Conservation (phyloP, 83 land plant species). For the Picea abies region DNA sequence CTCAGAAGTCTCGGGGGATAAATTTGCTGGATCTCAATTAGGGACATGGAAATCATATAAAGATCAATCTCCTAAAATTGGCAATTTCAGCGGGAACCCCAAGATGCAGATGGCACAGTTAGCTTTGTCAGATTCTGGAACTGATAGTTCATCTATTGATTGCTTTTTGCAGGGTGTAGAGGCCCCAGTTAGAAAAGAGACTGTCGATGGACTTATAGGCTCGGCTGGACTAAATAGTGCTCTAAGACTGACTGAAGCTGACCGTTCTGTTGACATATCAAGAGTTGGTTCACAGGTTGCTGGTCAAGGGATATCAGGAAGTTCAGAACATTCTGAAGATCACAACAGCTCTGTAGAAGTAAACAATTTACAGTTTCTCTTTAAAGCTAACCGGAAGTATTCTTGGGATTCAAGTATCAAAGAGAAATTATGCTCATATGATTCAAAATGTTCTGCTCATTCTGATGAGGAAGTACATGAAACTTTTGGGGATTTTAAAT, state of each 20-base stretch:
- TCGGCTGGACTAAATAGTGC: neutral
- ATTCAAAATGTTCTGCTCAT: slow-evolving; percentile 17
- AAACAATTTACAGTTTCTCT: slow-evolving; percentile 3
- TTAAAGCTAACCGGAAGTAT: neutral
- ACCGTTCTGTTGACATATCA: neutral
- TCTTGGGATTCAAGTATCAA: slow-evolving; percentile 17
- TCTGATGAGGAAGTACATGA: neutral
- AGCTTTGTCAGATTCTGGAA: neutral
- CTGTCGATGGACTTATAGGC: neutral
- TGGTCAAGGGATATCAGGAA: slow-evolving; percentile 11
- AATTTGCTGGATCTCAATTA: slow-evolving; percentile 9
- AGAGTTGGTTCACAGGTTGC: slow-evolving; percentile 6
- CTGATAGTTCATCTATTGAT: slow-evolving; percentile 16
- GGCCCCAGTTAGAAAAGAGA: neutral
- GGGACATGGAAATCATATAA: neutral
- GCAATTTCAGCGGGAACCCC: neutral
- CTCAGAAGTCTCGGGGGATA: slow-evolving; percentile 10
- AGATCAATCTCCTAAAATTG: neutral
- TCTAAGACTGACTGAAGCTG: neutral
- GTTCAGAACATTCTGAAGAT: slow-evolving; percentile 1
- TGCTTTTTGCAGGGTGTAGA: slow-evolving; percentile 13
- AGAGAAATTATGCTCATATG: slow-evolving; percentile 24
- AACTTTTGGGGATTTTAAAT: slow-evolving; percentile 48
- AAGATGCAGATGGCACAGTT: slow-evolving; percentile 10
- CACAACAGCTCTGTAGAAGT: slow-evolving; percentile 11